Evolutionary conservation across 1,284 basidiomycete genomes (phyloP).

Genomic region (Irpex sp.): DNA sequence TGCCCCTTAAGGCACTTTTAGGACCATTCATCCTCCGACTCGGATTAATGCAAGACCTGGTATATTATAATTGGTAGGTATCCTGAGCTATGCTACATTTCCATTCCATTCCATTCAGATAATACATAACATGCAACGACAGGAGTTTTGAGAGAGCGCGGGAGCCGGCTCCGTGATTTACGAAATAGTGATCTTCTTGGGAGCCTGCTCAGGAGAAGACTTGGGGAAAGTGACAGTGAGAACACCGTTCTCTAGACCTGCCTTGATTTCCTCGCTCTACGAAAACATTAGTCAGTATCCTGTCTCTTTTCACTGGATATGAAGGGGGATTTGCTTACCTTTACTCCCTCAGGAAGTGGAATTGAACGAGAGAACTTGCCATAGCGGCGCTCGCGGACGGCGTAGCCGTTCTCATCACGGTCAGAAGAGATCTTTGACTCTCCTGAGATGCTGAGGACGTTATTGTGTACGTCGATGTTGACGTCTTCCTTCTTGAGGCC

Average conservation of each 20-base stretch:
- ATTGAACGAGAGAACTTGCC: conserved; percentile 46
- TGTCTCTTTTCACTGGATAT: not conserved
- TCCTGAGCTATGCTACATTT: not conserved
- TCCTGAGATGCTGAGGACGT: conserved; percentile 42
- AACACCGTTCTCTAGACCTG: conserved; percentile 40
- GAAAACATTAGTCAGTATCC: conserved; percentile 4
- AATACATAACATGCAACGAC: not conserved
- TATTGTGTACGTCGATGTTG: conserved; percentile 37
- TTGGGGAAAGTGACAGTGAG: conserved; percentile 43
- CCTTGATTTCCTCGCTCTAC: conserved; percentile 39
- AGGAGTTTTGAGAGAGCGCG: not conserved
- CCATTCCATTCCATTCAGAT: not conserved
- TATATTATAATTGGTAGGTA: not conserved
- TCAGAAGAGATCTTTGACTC: conserved; percentile 33
- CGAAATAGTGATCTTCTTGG: conserved; percentile 34
- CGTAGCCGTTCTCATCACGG: conserved; percentile 39
- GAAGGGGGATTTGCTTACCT: conserved; percentile 32
- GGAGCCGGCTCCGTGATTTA: conserved; percentile 7
- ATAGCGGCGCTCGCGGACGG: conserved; percentile 45
- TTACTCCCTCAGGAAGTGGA: conserved; percentile 42
- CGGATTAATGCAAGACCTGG: not conserved
- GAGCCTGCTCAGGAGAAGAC: conserved; percentile 29
- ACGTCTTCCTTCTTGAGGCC: conserved; percentile 40
- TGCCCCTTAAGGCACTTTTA: too few relatives aligned
- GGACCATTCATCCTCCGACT: too few relatives aligned